phyloP scores from a whole-genome alignment of 768 basidiomycete species.

The Stropharia rugosoannulata region DNA sequence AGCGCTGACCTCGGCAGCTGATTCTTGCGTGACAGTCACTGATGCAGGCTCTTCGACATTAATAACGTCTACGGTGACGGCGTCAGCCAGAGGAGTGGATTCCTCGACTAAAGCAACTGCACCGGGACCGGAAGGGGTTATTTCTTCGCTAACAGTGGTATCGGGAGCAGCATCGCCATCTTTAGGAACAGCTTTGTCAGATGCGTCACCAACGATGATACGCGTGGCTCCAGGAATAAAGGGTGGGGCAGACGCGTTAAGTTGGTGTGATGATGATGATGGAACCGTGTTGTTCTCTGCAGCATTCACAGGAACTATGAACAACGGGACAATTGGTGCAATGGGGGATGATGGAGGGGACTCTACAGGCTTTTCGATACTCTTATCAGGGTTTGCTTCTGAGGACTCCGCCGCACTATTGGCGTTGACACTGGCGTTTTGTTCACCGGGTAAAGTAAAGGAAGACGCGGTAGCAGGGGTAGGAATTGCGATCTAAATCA shows the following conservation, averaged over 20 bases:
- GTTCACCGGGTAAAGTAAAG: conserved; percentile 17
- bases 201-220: neutral
- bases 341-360: conserved; percentile 13
- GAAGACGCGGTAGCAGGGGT: conserved; percentile 25
- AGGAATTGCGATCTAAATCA: conserved; percentile 26
- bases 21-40: too few species aligned
- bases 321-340: conserved; percentile 33
- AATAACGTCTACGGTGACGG: neutral
- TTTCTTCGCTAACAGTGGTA: neutral
- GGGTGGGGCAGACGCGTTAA: neutral
- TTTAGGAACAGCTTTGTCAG: too few species aligned
- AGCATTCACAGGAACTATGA: conserved; percentile 40
- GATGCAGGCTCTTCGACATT: neutral
- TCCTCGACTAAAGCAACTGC: conserved; percentile 2
- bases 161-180: too few species aligned
- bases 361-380: neutral
- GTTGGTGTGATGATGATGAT: conserved; percentile 4
- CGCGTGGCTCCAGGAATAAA: neutral
- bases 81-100: neutral
- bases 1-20: too few species aligned
- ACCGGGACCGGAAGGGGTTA: neutral
- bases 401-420: conserved; percentile 12
- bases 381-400: conserved; percentile 7
- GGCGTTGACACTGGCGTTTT: conserved; percentile 10
- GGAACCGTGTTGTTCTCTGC: conserved; percentile 32